These are phyloP conservation scores for Candida maesae DNA, from an alignment of 805 yeast genomes.

Conservation along the genomic window DNA sequence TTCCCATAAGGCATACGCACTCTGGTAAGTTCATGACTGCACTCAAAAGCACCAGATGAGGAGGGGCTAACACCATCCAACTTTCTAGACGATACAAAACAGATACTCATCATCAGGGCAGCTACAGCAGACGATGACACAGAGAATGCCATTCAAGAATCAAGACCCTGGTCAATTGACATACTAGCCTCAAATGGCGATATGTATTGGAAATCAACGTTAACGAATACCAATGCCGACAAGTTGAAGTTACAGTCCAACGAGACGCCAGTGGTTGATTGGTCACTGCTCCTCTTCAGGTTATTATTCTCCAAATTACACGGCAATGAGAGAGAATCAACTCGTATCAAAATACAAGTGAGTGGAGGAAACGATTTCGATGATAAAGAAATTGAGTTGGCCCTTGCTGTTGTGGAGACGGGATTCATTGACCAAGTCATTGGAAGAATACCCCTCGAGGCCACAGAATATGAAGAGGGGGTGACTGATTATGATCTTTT, in stretches of 20 bases:
- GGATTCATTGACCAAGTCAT: slow-evolving; percentile 7
- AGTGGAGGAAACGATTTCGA: slow-evolving; percentile 2
- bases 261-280: slow-evolving; percentile 5
- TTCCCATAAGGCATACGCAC: not conserved
- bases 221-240: not conserved
- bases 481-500: slow-evolving; percentile 18
- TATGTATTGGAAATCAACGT: not conserved
- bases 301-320: slow-evolving; percentile 10
- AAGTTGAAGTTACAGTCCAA: slow-evolving; percentile 4
- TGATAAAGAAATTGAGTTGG: slow-evolving; percentile 1
- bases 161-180: slow-evolving; percentile 9
- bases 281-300: slow-evolving; percentile 12
- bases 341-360: not conserved
- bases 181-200: slow-evolving; percentile 14
- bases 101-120: not conserved
- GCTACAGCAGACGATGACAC: not conserved
- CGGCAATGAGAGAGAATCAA: not conserved
- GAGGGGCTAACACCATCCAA: no score
- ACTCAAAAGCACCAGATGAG: no score
- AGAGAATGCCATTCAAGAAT: not conserved
- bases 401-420: not conserved
- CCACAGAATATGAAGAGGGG: slow-evolving; percentile 7
- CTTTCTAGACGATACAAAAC: not conserved
- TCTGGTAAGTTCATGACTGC: not conserved
- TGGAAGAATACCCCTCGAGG: slow-evolving; percentile 12